phyloP scores from a whole-genome alignment of 257 asterid species.

The Plantago elongata region DNA sequence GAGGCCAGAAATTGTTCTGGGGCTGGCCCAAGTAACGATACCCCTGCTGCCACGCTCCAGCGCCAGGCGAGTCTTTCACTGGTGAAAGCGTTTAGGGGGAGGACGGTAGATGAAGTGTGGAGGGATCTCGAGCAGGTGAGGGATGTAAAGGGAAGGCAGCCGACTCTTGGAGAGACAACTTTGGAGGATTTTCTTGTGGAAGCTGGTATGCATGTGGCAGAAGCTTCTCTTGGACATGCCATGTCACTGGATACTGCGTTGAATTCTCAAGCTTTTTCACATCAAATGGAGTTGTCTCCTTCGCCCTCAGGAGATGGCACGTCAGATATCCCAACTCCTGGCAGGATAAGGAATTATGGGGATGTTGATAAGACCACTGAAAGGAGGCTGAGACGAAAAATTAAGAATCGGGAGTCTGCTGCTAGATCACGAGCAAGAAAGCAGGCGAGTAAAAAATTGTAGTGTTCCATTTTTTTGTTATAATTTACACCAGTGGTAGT shows the following conservation, averaged over 20 bases:
- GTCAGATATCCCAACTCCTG: constrained; percentile 56
- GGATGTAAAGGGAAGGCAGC: constrained; percentile 33
- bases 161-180: constrained; percentile 68
- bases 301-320: constrained; percentile 53
- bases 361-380: constrained; percentile 60
- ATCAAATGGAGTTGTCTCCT: constrained; percentile 50
- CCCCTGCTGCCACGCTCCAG: constrained; percentile 52
- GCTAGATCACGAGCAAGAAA: constrained; percentile 92
- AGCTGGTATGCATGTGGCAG: constrained; percentile 58
- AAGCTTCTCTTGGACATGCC: constrained; percentile 46
- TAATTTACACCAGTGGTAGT: background rate
- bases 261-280: constrained; percentile 34
- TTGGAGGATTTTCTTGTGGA: constrained; percentile 75
- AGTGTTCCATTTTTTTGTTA: constrained; percentile 4
- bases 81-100: constrained; percentile 49
- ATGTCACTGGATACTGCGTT: constrained; percentile 56
- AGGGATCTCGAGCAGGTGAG: constrained; percentile 53
- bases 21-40: constrained; percentile 21
- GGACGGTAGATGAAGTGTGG: constrained; percentile 71
- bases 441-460: constrained; percentile 48
- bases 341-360: constrained; percentile 48
- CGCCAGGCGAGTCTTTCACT: constrained; percentile 59
- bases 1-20: constrained; percentile 40
- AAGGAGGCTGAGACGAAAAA: constrained; percentile 76
- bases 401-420: constrained; percentile 88